Evolutionary conservation across 768 basidiomycete genomes (phyloP), one percentile per base, ranked within the genome.

Genomic region (Collybiopsis luxurians): DNA sequence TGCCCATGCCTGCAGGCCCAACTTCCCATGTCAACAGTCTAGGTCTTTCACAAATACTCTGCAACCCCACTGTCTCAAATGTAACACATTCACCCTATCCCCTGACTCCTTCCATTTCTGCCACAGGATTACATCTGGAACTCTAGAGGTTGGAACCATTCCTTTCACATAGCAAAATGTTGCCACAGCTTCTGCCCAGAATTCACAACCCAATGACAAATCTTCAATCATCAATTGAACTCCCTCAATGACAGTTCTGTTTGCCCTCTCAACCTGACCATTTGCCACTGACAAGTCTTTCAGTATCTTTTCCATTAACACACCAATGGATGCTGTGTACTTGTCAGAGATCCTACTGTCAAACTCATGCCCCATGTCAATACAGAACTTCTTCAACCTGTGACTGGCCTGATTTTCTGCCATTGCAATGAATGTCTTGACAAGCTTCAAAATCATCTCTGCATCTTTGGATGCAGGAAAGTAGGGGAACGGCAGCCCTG

Each of bases 1-100:
- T 31, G 56, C 27, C 61, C 61, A 62, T 3, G 55, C 38, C 27
- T 60, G 61, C 26, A 42, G 13, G 0, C 61, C 59, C 30, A 62
- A 44, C 48, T 60, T 62, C 11, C 61, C 61, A 4, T 46, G 38
- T 1, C 19, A 3, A 11, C 44, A 11, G 26, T 61, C 61, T 2
- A 61, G 45, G 46, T 61, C 61, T 13, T 56, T 61, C 3, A 58
- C 60, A 56, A 52, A 58, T 42, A 52, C 57, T 7, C 21, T 4
- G 17, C 57, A 44, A 17, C 60, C 60, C 60, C 60, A 61, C 42
- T 2, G 43, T 34, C 60, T 28, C 13, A 61, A 26, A 42, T 61
- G 60, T 19, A 56, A 61, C 0, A 61, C 53, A 42, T 61, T 61
- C 1, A 40, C 40, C n/a, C 38, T 39, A n/a, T 39, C 11, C 38